Evolutionary conservation across 208 protist species (phyloP), one percentile per base, ranked within the genome.

Genomic region (Trypanosoma boissoni): DNA sequence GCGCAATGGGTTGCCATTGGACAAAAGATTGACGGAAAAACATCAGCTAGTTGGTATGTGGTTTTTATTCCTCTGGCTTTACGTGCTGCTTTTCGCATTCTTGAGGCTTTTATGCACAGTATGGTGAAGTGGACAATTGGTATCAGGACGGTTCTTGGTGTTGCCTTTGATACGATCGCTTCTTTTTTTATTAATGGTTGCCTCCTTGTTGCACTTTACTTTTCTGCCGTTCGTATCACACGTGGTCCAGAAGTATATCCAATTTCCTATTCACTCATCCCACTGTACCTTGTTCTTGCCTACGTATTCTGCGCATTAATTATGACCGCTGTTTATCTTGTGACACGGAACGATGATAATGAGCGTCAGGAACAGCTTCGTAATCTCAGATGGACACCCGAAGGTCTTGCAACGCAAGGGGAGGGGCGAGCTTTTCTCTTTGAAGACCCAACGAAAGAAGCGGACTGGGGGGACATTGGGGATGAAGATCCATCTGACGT

Each of bases 141-240:
- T 3, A 76, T 92, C 2, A 78, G 77, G 61, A 73, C 60, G 8
- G 23, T 46, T 26, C 58, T 81, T n/a, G 75, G 72, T 24, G 72
- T 95, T 34, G 74, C 73, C 26, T 95, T 95, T 54, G 85, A 92
- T 68, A 88, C 78, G 12, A 48, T 95, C 14, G 79, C 80, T 50
- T 86, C 88, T 46, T 89, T 95, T 64, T 89, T 92, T 56, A 66
- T 72, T 24, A 92, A 95, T 61, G 83, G 88, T 58, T 74, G 86
- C 28, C 45, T 91, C 28, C 70, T 95, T 29, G 58, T 78, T 28
- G 88, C 84, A 20, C 70, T 95, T 6, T 95, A 92, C 71, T 84
- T 95, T 62, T 74, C 86, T 42, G 83, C 76, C 18, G 85, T 84
- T 18, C 80, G 78, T 37, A 78, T 95, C 24, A 67, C 82, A 54